Evolutionary conservation across 2,329 filamentous ascomycete species (phyloP), one percentile per base, ranked within the genome.

Genomic region (Cladosporium sp.): DNA sequence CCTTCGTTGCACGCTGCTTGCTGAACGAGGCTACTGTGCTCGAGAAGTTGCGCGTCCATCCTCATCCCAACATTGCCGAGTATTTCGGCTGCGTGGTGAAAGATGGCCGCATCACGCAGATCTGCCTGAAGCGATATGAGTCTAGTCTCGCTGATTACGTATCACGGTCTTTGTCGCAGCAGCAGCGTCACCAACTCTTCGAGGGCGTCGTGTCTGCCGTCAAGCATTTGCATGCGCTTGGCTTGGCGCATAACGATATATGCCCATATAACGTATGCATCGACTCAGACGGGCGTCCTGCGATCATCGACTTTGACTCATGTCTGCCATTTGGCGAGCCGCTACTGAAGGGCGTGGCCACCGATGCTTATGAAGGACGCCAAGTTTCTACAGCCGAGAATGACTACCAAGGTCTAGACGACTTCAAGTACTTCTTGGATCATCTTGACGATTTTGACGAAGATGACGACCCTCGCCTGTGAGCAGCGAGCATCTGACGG

Each of bases 251-350:
- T 58, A 75, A 75, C 58, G 69, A 73, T 51, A 69, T 75, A 44
- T 71, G 68, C 47, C 69, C 70, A 7, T 61, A 61, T 34, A 74
- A 73, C 52, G 66, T 74, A 9, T 72, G 72, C 61, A 44, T 75
- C 20, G 64, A 71, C 60, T 61, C 61, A 20, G 45, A 58, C 34
- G 67, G 68, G 17, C 60, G 59, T 5, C 64, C 73, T 7, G 63
- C 71, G 28, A 64, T 75, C 45, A 66, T 75, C 36, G 73, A 75
- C 59, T 74, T 72, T 59, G 73, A 70, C 48, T 70, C 70, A 28
- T 74, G 69, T 50, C 49, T 64, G 24, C 63, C 64, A 2, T 66
- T 71, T 49, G 69, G 70, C 4, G 37, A 66, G 53, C 17, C 50
- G 19, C 59, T 72, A 13, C 57, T 64, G 36, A 69, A 69, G 35